Conservation (phyloP, 2,329 filamentous ascomycete genomes). For the Fusarium brevicatenulatum region DNA sequence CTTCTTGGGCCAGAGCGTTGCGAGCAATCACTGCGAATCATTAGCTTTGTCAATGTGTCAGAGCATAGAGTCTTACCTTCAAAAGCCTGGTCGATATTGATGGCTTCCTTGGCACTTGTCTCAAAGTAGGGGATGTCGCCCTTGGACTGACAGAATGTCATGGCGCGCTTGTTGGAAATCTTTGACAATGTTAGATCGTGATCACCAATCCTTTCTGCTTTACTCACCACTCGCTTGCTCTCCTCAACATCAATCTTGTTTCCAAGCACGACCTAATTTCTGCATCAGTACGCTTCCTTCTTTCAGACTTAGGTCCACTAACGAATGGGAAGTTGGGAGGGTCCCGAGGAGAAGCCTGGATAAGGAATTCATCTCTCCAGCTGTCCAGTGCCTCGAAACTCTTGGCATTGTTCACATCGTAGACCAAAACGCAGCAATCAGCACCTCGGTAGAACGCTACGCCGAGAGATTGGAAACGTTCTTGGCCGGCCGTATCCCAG, state of each 20-base stretch:
- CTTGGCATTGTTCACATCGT: constrained; percentile 99
- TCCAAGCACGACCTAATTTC: constrained; percentile 82
- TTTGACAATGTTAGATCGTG: constrained; percentile 54
- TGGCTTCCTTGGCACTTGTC: constrained; percentile 97
- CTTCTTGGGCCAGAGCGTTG: constrained; percentile 95
- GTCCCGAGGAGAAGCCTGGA: constrained; percentile 95
- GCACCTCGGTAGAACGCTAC: constrained; percentile 98
- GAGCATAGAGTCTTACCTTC: constrained; percentile 62
- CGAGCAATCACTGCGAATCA: constrained; percentile 83
- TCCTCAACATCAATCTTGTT: constrained; percentile 99
- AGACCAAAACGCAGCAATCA: constrained; percentile 97
- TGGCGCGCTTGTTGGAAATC: constrained; percentile 95
- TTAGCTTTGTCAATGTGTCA: not conserved
- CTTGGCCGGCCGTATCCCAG: constrained; percentile 97
- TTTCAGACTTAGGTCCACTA: constrained; percentile 51
- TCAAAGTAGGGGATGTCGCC: constrained; percentile 98
- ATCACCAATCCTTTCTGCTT: not conserved
- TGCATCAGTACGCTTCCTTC: constrained; percentile 32
- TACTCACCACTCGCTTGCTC: constrained; percentile 84
- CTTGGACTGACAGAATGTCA: constrained; percentile 98
- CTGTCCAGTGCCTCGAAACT: constrained; percentile 98
- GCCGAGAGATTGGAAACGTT: constrained; percentile 95
- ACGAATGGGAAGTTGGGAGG: constrained; percentile 98
- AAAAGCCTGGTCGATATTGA: constrained; percentile 90
- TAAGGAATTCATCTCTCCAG: constrained; percentile 98